Percentiles rank a stretch among this genome's conserved stretches.
Conservation (phyloP, 192 early-diverging fungal genomes). For the Gigaspora rosea region DNA sequence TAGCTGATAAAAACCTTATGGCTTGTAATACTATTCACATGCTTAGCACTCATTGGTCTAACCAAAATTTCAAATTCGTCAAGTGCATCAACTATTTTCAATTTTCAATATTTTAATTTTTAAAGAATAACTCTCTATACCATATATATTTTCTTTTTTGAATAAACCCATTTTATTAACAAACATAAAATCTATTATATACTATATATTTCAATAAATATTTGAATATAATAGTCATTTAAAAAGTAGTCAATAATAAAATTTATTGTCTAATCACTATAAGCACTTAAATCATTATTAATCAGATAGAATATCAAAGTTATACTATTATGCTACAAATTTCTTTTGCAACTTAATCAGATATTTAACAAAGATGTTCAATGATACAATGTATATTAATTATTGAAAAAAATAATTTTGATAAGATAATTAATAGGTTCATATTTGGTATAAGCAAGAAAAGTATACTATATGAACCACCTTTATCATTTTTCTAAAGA, state of each 20-base stretch:
- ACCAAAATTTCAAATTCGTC: slow-evolving; percentile 17
- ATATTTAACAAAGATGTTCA: neutral
- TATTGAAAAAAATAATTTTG: neutral
- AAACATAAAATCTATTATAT: slow-evolving; percentile 27
- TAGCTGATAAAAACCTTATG: no score
- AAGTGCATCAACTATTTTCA: neutral
- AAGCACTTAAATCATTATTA: neutral
- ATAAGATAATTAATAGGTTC: neutral
- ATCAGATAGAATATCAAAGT: neutral
- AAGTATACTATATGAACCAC: neutral
- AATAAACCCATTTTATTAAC: slow-evolving; percentile 29
- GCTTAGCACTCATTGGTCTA: slow-evolving; percentile 17
- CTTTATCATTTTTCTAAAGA: neutral
- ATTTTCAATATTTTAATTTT: slow-evolving; percentile 18
- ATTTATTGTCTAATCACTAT: slow-evolving; percentile 3
- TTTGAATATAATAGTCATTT: slow-evolving; percentile 15
- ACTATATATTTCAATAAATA: slow-evolving; percentile 30
- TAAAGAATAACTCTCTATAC: slow-evolving; percentile 18
- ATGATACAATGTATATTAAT: slow-evolving; percentile 24
- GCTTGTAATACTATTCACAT: slow-evolving; percentile 33
- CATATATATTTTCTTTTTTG: slow-evolving; percentile 19
- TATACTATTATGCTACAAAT: neutral
- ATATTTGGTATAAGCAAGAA: slow-evolving; percentile 6
- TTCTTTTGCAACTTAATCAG: neutral
- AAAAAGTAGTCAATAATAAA: slow-evolving; percentile 24